phyloP scores from a whole-genome alignment of 495 filamentous ascomycete species.

The Antarctomyces pellizariae region DNA sequence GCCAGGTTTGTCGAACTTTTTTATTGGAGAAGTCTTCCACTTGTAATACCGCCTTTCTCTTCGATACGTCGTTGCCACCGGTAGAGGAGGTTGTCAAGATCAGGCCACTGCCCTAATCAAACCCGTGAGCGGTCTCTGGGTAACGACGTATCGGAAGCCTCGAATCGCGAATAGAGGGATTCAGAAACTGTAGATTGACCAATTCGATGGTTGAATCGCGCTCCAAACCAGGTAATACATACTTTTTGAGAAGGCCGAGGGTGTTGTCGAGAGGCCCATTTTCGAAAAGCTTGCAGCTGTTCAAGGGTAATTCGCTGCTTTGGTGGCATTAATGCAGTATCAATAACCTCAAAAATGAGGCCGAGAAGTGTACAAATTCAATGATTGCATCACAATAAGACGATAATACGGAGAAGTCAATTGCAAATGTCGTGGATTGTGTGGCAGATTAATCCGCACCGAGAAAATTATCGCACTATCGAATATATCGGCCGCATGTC shows the following conservation, averaged over 20 bases:
- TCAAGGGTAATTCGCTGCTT: not conserved
- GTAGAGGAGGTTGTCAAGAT: constrained; percentile 8
- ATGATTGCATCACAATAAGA: not conserved
- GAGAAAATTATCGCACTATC: constrained; percentile 1
- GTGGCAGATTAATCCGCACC: not conserved
- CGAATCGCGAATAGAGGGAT: not conserved
- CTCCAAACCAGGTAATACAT: not conserved
- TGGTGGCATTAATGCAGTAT: not conserved
- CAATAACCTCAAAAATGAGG: too few species aligned
- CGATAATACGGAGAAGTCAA: too few species aligned
- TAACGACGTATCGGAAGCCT: not conserved
- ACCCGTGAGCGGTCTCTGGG: not conserved
- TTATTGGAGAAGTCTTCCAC: constrained; percentile 5
- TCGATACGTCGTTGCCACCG: constrained; percentile 8
- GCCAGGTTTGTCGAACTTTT: constrained; percentile 10
- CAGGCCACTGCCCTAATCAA: constrained; percentile 6
- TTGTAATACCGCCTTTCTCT: constrained; percentile 3
- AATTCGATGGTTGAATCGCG: not conserved
- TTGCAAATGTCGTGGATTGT: constrained; percentile 1
- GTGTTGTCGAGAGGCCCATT: not conserved
- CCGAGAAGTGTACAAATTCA: too few species aligned
- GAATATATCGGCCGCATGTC: constrained; percentile 1
- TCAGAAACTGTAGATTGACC: constrained; percentile 1
- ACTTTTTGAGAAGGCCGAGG: not conserved
- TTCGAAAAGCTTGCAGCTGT: not conserved